Percentiles rank a stretch among this genome's conserved stretches.
Evolutionary conservation across 805 yeast genomes (phyloP).

Genomic region (Ogataea trehalophila): DNA sequence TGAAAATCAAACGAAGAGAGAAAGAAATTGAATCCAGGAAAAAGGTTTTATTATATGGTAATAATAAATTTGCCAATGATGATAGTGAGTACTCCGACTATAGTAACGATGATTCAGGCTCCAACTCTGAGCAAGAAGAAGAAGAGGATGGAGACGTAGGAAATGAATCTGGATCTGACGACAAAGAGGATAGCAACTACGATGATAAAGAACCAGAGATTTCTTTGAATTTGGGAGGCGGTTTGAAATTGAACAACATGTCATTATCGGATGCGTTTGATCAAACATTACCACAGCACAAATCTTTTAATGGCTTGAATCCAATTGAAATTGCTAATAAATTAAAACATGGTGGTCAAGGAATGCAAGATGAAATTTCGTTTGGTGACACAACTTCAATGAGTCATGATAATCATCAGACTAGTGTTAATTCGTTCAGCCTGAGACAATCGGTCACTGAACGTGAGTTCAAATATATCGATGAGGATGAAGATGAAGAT

Average conservation of each 20-base stretch:
- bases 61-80: constrained; percentile 19
- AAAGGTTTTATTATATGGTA: constrained; percentile 11
- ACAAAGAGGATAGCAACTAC: constrained; percentile 21
- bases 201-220: constrained; percentile 7
- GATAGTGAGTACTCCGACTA: constrained; percentile 26
- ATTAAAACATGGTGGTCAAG: constrained; percentile 10
- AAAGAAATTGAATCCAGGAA: constrained; percentile 11
- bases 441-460: neutral
- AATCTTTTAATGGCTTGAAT: constrained; percentile 17
- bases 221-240: constrained; percentile 6
- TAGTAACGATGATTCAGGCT: constrained; percentile 21
- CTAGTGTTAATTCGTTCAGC: neutral
- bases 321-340: constrained; percentile 15
- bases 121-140: constrained; percentile 10
- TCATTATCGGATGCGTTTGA: constrained; percentile 25
- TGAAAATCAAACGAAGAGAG: constrained; percentile 11
- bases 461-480: constrained; percentile 3
- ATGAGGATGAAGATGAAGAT: constrained; percentile 11
- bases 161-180: constrained; percentile 20
- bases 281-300: constrained; percentile 17
- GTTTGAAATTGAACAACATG: constrained; percentile 10
- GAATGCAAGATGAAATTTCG: constrained; percentile 4
- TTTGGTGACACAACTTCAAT: constrained; percentile 20
- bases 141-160: constrained; percentile 17
- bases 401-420: neutral